These are phyloP conservation scores for Trypanosomatidae sp. DNA, from an alignment of 208 protist genomes.

Conservation along the genomic window DNA sequence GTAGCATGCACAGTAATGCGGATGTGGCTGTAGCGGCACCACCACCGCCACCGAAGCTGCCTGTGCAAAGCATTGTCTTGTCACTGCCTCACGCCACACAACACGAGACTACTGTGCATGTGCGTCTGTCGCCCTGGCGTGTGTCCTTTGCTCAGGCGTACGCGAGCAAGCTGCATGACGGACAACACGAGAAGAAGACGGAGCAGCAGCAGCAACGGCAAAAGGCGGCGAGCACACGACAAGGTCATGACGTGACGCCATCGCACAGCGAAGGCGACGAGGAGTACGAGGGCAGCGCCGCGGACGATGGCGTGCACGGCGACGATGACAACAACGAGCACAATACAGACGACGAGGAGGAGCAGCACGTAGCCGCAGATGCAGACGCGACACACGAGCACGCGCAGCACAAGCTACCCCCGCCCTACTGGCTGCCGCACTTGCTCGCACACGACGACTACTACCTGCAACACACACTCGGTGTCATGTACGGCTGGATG, in stretches of 20 bases:
- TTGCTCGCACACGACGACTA: slow-evolving; percentile 46
- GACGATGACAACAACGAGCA: background rate
- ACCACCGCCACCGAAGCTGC: too few species aligned
- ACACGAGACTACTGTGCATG: too few species aligned
- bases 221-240: too few species aligned
- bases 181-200: too few species aligned
- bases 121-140: too few species aligned
- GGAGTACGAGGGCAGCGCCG: slow-evolving; percentile 1
- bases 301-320: background rate
- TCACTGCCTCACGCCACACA: too few species aligned
- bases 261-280: slow-evolving; percentile 1
- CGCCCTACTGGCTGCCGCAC: slow-evolving; percentile 50
- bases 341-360: slow-evolving; percentile 10
- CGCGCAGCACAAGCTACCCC: background rate
- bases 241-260: background rate
- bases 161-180: too few species aligned
- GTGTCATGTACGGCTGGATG: slow-evolving; percentile 67
- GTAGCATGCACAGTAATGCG: too few species aligned
- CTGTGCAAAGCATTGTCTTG: too few species aligned
- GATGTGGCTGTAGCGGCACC: too few species aligned
- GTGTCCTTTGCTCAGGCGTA: too few species aligned
- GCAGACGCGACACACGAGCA: background rate
- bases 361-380: slow-evolving; percentile 8
- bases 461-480: slow-evolving; percentile 29
- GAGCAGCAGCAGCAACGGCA: too few species aligned